Evolutionary conservation across 768 basidiomycete genomes (phyloP).

Genomic region (Rickenella mellea): DNA sequence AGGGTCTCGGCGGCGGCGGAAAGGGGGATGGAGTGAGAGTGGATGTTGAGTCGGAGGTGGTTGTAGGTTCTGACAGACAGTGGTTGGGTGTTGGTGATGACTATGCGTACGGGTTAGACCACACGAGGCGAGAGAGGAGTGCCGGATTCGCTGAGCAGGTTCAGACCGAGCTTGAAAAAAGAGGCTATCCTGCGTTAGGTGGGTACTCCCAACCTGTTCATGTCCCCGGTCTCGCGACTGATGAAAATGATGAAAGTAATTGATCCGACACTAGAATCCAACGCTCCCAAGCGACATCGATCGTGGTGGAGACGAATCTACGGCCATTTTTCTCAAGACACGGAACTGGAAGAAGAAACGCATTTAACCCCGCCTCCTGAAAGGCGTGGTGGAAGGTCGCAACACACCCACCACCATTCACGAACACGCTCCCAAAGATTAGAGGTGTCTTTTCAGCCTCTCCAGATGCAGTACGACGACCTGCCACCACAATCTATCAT

Average conservation of each 20-base stretch:
- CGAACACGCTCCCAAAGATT: constrained; percentile 8
- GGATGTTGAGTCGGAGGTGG: constrained; percentile 31
- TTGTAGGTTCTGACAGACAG: constrained; percentile 37
- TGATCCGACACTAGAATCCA: too few species aligned
- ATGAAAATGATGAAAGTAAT: constrained; percentile 12
- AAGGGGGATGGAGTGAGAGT: constrained; percentile 21
- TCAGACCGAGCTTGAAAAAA: constrained; percentile 39
- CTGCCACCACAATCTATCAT: constrained; percentile 30
- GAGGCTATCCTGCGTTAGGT: constrained; percentile 27
- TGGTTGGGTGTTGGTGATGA: constrained; percentile 43
- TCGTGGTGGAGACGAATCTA: constrained; percentile 56
- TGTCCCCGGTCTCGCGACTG: constrained; percentile 8
- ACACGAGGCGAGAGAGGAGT: constrained; percentile 35
- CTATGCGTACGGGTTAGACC: constrained; percentile 33
- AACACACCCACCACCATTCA: constrained; percentile 6
- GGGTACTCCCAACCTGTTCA: constrained; percentile 8
- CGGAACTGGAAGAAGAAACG: constrained; percentile 18
- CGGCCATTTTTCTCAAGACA: constrained; percentile 36
- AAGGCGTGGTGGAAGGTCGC: constrained; percentile 10
- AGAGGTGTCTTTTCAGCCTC: constrained; percentile 12
- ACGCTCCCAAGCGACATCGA: too few species aligned
- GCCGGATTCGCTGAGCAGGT: constrained; percentile 45
- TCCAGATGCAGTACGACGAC: constrained; percentile 24
- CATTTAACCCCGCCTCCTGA: constrained; percentile 4
- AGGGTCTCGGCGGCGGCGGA: not conserved